Evolutionary conservation across 129 eudicot genomes (phyloP).

Genomic region (Centrapalus pauciflorus): DNA sequence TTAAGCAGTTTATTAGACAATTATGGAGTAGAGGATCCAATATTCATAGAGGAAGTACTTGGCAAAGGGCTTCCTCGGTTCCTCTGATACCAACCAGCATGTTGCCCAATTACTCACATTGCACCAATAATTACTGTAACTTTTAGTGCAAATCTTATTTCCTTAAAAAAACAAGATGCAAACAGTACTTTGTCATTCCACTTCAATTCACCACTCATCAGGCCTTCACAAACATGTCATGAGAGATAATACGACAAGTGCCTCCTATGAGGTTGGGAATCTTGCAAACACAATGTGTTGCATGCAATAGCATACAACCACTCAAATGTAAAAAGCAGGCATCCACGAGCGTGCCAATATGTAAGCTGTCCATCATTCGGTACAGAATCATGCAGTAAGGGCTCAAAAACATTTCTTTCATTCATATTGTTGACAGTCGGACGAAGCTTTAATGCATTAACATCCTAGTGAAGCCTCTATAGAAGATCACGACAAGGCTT

Average conservation of each 20-base stretch:
- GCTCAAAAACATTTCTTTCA: background rate
- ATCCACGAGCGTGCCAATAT: background rate
- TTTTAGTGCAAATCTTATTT: background rate
- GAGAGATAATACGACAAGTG: background rate
- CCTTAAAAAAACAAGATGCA: background rate
- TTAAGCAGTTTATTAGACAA: background rate
- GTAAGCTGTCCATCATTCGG: background rate
- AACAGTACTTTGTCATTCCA: background rate
- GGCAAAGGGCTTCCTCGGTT: background rate
- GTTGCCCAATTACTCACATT: background rate
- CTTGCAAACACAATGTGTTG: background rate
- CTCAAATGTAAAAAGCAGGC: background rate
- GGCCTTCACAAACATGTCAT: background rate
- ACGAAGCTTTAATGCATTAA: background rate
- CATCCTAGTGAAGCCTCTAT: background rate
- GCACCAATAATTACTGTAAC: background rate
- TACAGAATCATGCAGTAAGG: background rate
- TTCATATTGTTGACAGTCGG: background rate
- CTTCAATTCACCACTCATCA: background rate
- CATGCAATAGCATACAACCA: background rate
- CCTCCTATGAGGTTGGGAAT: background rate
- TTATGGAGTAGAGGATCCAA: background rate
- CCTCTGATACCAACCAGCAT: background rate
- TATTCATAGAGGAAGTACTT: background rate
- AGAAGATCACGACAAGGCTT: no score